Conservation (phyloP, 345 rosid species). For the Arabidopsis arenosa region DNA sequence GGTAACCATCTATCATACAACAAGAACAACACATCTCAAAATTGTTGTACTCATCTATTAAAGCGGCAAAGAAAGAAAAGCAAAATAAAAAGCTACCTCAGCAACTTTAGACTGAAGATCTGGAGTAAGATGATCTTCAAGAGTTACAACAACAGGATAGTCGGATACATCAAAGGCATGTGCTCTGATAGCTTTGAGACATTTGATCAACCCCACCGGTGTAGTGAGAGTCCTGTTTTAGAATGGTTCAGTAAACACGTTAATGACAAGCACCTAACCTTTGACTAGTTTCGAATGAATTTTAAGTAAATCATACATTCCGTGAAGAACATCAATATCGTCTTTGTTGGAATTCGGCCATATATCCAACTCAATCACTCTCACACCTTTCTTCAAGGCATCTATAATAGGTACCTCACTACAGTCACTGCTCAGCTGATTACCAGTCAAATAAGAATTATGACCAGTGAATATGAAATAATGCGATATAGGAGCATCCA, state of each 20-base stretch:
- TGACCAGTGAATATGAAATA: constrained; percentile 86
- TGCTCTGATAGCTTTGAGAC: constrained; percentile 71
- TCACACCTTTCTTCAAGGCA: constrained; percentile 74
- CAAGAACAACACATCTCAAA: constrained; percentile 20
- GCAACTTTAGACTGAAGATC: constrained; percentile 87
- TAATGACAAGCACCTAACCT: neutral
- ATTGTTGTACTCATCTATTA: neutral
- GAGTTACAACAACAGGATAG: constrained; percentile 79
- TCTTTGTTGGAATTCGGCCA: constrained; percentile 84
- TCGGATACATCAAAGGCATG: constrained; percentile 79
- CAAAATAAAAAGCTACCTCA: constrained; percentile 51
- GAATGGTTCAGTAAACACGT: constrained; percentile 20
- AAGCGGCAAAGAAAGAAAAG: neutral
- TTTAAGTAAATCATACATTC: constrained; percentile 54
- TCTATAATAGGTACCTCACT: constrained; percentile 79
- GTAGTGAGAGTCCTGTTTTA: constrained; percentile 71
- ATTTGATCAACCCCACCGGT: constrained; percentile 74
- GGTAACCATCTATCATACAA: constrained; percentile 67
- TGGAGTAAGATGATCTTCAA: constrained; percentile 85
- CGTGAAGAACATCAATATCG: constrained; percentile 78
- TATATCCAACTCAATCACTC: constrained; percentile 86
- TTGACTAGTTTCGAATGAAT: neutral
- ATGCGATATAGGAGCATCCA: constrained; percentile 84
- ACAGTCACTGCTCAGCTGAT: constrained; percentile 90
- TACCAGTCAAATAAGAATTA: constrained; percentile 85